phyloP scores from a whole-genome alignment of 768 basidiomycete species.

The Zangia roseola region DNA sequence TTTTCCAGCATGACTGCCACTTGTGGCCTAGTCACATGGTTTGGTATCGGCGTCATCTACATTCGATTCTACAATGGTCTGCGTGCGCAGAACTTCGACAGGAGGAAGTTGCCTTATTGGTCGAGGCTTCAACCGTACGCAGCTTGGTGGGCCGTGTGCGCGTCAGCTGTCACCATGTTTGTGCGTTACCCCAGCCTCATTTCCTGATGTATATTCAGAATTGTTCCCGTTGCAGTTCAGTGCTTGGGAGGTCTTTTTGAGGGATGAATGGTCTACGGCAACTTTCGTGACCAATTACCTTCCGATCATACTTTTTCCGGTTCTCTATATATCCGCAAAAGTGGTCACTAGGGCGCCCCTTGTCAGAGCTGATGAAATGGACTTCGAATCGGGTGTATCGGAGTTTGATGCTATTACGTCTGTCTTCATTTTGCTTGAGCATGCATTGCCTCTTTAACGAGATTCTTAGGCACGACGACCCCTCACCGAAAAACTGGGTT shows the following conservation, averaged over 20 bases:
- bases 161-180: slow-evolving; percentile 28
- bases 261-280: slow-evolving; percentile 33
- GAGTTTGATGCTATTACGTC: slow-evolving; percentile 21
- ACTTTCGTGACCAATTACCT: slow-evolving; percentile 40
- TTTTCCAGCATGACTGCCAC: slow-evolving; percentile 33
- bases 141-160: slow-evolving; percentile 35
- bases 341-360: slow-evolving; percentile 8
- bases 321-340: slow-evolving; percentile 38
- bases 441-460: background rate
- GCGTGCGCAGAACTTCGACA: slow-evolving; percentile 46
- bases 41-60: slow-evolving; percentile 43
- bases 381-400: slow-evolving; percentile 12
- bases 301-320: slow-evolving; percentile 41
- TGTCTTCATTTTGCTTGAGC: background rate
- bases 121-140: slow-evolving; percentile 41
- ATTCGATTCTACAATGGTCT: slow-evolving; percentile 46
- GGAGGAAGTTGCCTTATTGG: slow-evolving; percentile 43
- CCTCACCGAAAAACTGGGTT: slow-evolving; percentile 19
- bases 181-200: slow-evolving; percentile 24
- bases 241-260: slow-evolving; percentile 38
- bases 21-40: slow-evolving; percentile 41
- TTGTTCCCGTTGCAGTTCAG: slow-evolving; percentile 27
- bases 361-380: slow-evolving; percentile 18
- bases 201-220: background rate
- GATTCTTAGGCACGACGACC: slow-evolving; percentile 14